Conservation (phyloP, 1,284 basidiomycete species). For the Cerrena zonata region DNA sequence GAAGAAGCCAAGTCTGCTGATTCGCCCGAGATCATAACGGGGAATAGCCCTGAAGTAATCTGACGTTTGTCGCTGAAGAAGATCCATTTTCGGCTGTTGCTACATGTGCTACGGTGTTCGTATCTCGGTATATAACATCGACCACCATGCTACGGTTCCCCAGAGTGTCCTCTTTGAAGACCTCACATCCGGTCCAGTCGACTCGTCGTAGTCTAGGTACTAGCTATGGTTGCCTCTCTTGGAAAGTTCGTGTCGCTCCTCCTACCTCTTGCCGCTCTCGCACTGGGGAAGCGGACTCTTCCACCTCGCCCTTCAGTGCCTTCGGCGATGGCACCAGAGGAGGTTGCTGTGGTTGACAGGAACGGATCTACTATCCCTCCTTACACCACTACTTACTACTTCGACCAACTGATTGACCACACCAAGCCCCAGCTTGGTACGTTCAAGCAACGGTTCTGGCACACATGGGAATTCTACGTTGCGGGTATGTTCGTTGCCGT, state of each 20-base stretch:
- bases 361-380: constrained; percentile 26
- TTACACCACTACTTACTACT: constrained; percentile 45
- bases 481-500: constrained; percentile 30
- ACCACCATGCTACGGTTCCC: no score
- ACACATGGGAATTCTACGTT: constrained; percentile 58
- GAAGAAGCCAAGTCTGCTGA: background rate
- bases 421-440: constrained; percentile 66
- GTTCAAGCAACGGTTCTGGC: constrained; percentile 70
- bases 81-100: no score
- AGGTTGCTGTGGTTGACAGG: constrained; percentile 17
- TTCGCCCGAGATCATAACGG: background rate
- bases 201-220: background rate
- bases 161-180: background rate
- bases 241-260: background rate
- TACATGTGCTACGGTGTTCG: no score
- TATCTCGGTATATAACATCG: background rate
- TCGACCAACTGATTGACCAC: constrained; percentile 72
- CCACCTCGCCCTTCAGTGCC: constrained; percentile 5
- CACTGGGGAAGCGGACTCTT: background rate
- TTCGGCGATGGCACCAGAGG: background rate
- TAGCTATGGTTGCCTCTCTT: background rate
- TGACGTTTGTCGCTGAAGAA: background rate
- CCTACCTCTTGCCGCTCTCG: constrained; percentile 10
- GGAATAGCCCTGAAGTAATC: no score
- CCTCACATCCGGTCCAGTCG: background rate